A percentile compares a stretch with the other conserved stretches of the same genome.
Conservation (phyloP, 176 grass and related monocot genomes). For the Cocos nucifera region DNA sequence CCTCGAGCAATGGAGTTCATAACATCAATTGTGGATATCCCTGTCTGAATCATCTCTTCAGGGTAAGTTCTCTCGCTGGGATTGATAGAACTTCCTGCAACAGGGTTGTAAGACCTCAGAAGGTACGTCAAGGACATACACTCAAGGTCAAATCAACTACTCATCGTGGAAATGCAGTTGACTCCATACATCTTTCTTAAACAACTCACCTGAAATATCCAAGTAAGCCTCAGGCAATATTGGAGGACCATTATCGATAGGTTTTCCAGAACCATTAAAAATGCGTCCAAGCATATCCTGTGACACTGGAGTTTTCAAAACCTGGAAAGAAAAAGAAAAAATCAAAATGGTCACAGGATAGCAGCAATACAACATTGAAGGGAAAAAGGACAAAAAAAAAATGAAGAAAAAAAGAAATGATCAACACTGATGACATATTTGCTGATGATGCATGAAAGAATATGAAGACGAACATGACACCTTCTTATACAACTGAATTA, state of each 20-base stretch:
- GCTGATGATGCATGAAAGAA: too few species aligned
- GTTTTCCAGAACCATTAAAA: constrained; percentile 99
- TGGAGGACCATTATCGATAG: constrained; percentile 91
- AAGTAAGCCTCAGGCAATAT: constrained; percentile 96
- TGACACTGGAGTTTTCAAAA: constrained; percentile 95
- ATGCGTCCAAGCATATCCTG: constrained; percentile 99
- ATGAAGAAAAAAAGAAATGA: not conserved
- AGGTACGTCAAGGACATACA: not conserved
- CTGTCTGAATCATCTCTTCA: constrained; percentile 99
- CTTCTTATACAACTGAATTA: too few species aligned
- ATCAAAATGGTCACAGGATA: not conserved
- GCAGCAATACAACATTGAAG: too few species aligned
- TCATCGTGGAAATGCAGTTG: not conserved
- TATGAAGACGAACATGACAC: too few species aligned
- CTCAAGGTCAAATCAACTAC: too few species aligned
- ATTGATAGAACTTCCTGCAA: constrained; percentile 93
- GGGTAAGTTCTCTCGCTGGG: constrained; percentile 99
- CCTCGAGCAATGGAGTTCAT: constrained; percentile 99
- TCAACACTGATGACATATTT: too few species aligned
- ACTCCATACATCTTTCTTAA: constrained; percentile 7
- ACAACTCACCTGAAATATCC: constrained; percentile 87
- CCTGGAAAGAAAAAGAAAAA: constrained; percentile 33
- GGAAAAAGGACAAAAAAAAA: not conserved
- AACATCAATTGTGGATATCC: constrained; percentile 98
- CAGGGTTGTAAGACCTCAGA: not conserved